Percentiles rank a stretch among this genome's conserved stretches.
These are phyloP conservation scores for Parascedosporium putredinis DNA, from an alignment of 2,329 filamentous ascomycete species.

Conservation along the genomic window DNA sequence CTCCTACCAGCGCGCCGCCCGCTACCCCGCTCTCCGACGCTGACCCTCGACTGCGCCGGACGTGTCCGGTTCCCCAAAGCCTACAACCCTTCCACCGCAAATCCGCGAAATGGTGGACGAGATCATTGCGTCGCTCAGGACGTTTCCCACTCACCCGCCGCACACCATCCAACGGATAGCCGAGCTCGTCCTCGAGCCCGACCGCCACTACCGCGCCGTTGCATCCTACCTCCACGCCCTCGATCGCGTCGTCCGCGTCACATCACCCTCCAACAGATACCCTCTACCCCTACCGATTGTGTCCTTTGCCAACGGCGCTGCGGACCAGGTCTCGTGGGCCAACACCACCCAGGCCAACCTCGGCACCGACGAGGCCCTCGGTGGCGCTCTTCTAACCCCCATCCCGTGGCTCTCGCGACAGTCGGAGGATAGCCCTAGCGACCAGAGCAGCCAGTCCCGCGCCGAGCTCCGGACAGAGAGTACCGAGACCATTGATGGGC, in stretches of 20 bases:
- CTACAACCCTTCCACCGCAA: conserved; percentile 49
- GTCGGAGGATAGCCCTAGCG: conserved; percentile 20
- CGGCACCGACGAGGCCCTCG: conserved; percentile 79
- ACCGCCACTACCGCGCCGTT: conserved; percentile 68
- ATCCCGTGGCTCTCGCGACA: conserved; percentile 73
- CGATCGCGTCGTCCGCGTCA: conserved; percentile 83
- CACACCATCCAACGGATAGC: conserved; percentile 88
- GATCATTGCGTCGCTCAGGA: conserved; percentile 51
- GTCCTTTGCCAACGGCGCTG: conserved; percentile 51
- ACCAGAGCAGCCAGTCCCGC: conserved; percentile 31
- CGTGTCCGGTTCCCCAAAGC: conserved; percentile 18
- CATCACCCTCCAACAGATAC: conserved; percentile 69
- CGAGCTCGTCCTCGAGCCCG: conserved; percentile 72
- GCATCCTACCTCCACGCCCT: conserved; percentile 82
- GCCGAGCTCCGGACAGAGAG: conserved; percentile 58
- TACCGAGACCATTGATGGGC: conserved; percentile 71
- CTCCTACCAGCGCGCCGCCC: conserved; percentile 25
- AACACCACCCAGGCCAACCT: conserved; percentile 39
- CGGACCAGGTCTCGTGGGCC: conserved; percentile 37
- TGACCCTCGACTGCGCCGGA: conserved; percentile 24
- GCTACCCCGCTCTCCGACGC: conserved; percentile 24
- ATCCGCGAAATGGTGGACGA: conserved; percentile 51
- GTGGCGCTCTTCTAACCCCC: conserved; percentile 82
- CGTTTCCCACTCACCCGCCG: conserved; percentile 67
- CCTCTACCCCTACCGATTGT: conserved; percentile 61